These are phyloP conservation scores for Pelargonium nanum DNA, from an alignment of 345 rosid species.

Conservation along the genomic window DNA sequence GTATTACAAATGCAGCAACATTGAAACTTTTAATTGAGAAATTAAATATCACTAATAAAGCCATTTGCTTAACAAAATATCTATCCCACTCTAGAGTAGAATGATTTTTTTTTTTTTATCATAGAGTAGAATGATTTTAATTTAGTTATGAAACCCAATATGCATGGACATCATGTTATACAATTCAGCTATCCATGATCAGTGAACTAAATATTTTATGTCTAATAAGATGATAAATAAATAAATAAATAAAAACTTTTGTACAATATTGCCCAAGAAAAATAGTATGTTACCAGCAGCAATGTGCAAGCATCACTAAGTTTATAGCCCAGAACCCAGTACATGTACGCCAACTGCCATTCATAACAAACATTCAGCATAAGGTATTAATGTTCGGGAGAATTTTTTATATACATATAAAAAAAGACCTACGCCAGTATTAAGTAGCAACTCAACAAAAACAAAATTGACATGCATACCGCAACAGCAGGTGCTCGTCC, in stretches of 20 bases:
- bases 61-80: not conserved
- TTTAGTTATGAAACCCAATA: not conserved
- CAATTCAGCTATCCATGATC: not conserved
- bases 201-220: not conserved
- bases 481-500: slow-evolving; percentile 96
- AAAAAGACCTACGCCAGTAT: not conserved
- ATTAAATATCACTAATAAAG: not conserved
- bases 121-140: not conserved
- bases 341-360: slow-evolving; percentile 85
- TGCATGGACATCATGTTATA: not conserved
- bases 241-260: too few relatives aligned
- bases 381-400: too few relatives aligned
- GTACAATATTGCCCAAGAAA: not conserved
- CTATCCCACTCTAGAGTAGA: not conserved
- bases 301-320: slow-evolving; percentile 61
- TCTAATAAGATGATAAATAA: not conserved
- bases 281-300: slow-evolving; percentile 50
- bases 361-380: slow-evolving; percentile 8
- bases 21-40: not conserved
- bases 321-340: slow-evolving; percentile 89
- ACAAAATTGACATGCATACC: slow-evolving; percentile 26
- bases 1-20: too few relatives aligned
- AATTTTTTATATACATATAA: slow-evolving; percentile 5
- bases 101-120: too few relatives aligned
- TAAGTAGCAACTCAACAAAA: not conserved